Percentiles rank a stretch among this genome's conserved stretches.
These are phyloP conservation scores for Tulasnella sp. DNA, from an alignment of 768 basidiomycete genomes.

Conservation along the genomic window DNA sequence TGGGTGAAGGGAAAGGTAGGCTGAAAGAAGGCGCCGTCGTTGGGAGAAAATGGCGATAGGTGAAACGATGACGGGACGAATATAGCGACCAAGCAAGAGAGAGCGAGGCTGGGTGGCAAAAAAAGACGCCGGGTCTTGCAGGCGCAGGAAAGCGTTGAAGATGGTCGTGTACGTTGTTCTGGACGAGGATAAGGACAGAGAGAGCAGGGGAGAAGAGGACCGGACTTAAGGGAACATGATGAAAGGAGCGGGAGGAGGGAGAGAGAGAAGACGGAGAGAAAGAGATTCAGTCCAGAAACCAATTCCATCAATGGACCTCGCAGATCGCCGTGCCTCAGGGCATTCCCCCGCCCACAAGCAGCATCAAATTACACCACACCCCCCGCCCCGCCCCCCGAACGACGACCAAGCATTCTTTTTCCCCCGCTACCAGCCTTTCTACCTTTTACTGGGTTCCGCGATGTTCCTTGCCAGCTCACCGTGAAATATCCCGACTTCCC, in stretches of 20 bases:
- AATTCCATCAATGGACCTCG: slow-evolving; percentile 3
- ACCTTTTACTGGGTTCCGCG: not conserved
- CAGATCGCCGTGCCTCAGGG: slow-evolving; percentile 9
- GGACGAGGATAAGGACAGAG: not conserved
- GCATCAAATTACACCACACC: slow-evolving; percentile 2
- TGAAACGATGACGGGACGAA: not conserved
- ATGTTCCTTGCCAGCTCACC: not conserved
- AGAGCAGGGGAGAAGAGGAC: not conserved
- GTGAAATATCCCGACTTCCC: not conserved
- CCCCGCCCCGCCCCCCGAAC: not conserved
- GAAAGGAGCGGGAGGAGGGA: not conserved
- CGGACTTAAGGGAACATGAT: slow-evolving; percentile 5
- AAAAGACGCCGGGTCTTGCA: slow-evolving; percentile 11
- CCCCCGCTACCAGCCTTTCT: not conserved
- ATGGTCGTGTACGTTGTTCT: not conserved
- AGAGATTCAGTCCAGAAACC: not conserved
- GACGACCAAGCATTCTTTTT: not conserved
- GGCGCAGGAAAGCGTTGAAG: not conserved
- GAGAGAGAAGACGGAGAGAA: not conserved
- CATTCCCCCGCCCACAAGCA: not conserved
- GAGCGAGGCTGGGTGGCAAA: not conserved
- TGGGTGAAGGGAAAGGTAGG: not conserved
- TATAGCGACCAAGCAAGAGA: not conserved
- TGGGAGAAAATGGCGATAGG: not conserved
- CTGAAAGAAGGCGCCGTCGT: not conserved